phyloP scores from a whole-genome alignment of 495 filamentous ascomycete genomes.

The Aspergillus avenaceus region DNA sequence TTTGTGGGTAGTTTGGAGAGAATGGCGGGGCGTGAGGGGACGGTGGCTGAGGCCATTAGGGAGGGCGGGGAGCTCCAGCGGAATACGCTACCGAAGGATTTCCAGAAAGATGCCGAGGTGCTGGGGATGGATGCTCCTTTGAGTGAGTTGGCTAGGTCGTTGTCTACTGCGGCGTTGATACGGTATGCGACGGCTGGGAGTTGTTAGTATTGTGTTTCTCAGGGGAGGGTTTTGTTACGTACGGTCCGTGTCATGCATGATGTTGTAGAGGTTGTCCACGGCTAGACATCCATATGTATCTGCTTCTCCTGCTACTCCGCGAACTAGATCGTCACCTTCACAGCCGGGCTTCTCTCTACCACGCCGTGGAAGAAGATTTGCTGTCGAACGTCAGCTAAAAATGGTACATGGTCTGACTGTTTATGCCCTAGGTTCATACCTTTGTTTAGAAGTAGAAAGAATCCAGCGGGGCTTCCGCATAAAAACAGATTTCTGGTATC shows the following conservation, averaged over 20 bases:
- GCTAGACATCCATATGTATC: conserved; percentile 86
- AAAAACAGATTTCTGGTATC: conserved; percentile 86
- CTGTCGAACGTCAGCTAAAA: conserved; percentile 26
- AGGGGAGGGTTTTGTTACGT: conserved; percentile 10
- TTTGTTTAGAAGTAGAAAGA: conserved; percentile 87
- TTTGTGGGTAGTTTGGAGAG: conserved; percentile 74
- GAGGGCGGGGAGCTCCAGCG: conserved; percentile 39
- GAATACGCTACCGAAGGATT: conserved; percentile 62
- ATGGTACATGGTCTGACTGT: neutral
- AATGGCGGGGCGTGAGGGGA: conserved; percentile 34
- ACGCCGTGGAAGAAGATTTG: conserved; percentile 70
- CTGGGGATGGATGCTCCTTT: conserved; percentile 76
- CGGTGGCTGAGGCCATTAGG: conserved; percentile 11
- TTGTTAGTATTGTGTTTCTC: conserved; percentile 44
- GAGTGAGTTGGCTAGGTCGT: conserved; percentile 68
- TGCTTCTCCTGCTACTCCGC: conserved; percentile 66
- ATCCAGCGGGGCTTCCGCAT: conserved; percentile 86
- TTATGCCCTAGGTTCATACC: conserved; percentile 25
- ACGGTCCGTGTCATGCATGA: conserved; percentile 66
- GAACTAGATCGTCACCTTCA: conserved; percentile 58
- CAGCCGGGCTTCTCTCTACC: conserved; percentile 71
- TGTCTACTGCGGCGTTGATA: conserved; percentile 85
- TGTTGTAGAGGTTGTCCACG: conserved; percentile 95
- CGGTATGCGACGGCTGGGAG: conserved; percentile 74
- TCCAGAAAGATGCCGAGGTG: conserved; percentile 60